These are phyloP conservation scores for Fonsecaea monophora DNA, from an alignment of 2,329 filamentous ascomycete genomes.

Conservation along the genomic window DNA sequence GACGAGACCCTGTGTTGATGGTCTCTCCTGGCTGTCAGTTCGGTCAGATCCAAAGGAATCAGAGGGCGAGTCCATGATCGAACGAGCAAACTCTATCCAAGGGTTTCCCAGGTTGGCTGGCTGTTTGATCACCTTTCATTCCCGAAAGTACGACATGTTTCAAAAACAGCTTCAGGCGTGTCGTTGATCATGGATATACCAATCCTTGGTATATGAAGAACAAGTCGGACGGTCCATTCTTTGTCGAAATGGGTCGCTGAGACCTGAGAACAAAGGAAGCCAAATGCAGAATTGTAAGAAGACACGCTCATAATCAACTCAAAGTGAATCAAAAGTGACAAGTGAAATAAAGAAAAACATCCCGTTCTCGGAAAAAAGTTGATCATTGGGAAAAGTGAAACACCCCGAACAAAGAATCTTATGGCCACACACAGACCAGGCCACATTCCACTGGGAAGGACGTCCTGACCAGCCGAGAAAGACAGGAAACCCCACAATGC, in stretches of 20 bases:
- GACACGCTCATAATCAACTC: background rate
- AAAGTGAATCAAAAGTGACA: constrained; percentile 6
- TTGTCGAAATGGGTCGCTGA: constrained; percentile 1
- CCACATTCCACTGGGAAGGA: constrained; percentile 8
- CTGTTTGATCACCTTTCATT: background rate
- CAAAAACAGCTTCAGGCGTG: background rate
- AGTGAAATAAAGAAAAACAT: constrained; percentile 7
- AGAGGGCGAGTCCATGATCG: background rate
- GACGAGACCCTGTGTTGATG: background rate
- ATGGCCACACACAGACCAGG: background rate
- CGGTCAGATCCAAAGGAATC: background rate
- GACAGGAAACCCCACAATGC: background rate
- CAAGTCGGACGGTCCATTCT: background rate
- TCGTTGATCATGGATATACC: background rate
- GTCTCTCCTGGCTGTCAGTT: background rate
- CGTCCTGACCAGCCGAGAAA: background rate
- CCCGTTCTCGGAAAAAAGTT: constrained; percentile 10
- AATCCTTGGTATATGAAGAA: background rate
- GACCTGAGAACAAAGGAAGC: constrained; percentile 3
- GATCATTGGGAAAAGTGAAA: background rate
- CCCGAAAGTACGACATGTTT: background rate
- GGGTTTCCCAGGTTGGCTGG: background rate
- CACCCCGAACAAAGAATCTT: background rate
- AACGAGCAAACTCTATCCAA: background rate
- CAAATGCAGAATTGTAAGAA: background rate